phyloP scores from a whole-genome alignment of 2,329 filamentous ascomycete genomes.

The Botrytis squamosa region DNA sequence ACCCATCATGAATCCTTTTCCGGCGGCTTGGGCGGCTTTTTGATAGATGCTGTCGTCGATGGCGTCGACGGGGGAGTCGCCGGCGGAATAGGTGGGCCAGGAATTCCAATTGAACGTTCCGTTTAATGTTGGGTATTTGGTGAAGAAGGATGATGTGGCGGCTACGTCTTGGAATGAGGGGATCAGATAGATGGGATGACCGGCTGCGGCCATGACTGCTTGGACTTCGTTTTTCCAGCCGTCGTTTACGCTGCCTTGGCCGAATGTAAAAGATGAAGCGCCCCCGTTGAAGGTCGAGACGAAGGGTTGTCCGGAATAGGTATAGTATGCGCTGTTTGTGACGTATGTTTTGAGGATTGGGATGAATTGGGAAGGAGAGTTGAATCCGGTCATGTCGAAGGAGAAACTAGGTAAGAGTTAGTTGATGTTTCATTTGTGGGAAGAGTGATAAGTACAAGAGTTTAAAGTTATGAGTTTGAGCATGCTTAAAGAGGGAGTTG shows the following conservation, averaged over 20 bases:
- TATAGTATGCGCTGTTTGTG: slow-evolving; percentile 23
- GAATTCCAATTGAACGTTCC: slow-evolving; percentile 28
- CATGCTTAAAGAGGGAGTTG: slow-evolving; percentile 23
- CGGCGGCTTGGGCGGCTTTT: slow-evolving; percentile 34
- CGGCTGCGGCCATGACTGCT: slow-evolving; percentile 33
- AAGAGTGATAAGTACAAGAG: slow-evolving; percentile 17
- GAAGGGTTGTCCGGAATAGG: slow-evolving; percentile 24
- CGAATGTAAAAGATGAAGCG: slow-evolving; percentile 25
- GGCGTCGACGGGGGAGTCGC: slow-evolving; percentile 22
- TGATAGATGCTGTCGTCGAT: slow-evolving; percentile 38
- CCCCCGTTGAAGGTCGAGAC: slow-evolving; percentile 30
- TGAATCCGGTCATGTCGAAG: slow-evolving; percentile 28
- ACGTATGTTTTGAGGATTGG: slow-evolving; percentile 20
- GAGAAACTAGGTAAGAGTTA: slow-evolving; percentile 22
- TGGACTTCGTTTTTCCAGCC: slow-evolving; percentile 32
- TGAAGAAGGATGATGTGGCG: slow-evolving; percentile 19
- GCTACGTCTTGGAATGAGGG: slow-evolving; percentile 27
- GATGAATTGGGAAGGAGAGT: slow-evolving; percentile 23
- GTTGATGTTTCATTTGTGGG: background rate
- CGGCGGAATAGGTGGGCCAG: slow-evolving; percentile 24
- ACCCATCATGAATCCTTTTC: slow-evolving; percentile 44
- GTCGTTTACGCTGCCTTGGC: slow-evolving; percentile 33
- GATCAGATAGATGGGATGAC: slow-evolving; percentile 25
- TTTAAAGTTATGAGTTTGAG: slow-evolving; percentile 23
- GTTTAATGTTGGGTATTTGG: slow-evolving; percentile 21